phyloP scores from a whole-genome alignment of 805 yeast genomes.

The Kazachstania viticola region DNA sequence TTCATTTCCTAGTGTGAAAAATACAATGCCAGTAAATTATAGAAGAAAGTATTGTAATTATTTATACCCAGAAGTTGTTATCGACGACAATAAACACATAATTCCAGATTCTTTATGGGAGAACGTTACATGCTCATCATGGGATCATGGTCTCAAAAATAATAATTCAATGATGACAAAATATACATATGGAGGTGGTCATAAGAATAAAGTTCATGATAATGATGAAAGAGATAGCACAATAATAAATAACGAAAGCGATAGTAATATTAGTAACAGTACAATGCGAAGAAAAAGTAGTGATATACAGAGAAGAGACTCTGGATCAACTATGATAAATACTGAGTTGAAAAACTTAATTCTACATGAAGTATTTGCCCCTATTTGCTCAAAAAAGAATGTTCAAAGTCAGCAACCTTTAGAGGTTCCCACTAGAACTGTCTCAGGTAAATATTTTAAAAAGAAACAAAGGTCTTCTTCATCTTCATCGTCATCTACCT shows the following conservation, averaged over 20 bases:
- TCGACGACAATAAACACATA: constrained; percentile 86
- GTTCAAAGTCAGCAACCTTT: constrained; percentile 1
- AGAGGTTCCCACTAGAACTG: constrained; percentile 7
- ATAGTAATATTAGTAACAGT: not conserved
- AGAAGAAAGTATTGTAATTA: constrained; percentile 2
- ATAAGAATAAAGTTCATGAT: not conserved
- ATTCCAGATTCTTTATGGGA: constrained; percentile 72
- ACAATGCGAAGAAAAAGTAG: not conserved
- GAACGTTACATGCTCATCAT: constrained; percentile 39
- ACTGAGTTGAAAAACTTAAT: constrained; percentile 62
- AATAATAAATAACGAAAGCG: not conserved
- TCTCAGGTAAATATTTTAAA: constrained; percentile 5
- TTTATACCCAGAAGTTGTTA: constrained; percentile 62
- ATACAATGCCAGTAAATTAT: constrained; percentile 4
- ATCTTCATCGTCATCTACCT: constrained; percentile 4
- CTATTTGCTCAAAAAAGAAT: constrained; percentile 9
- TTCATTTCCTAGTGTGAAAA: constrained; percentile 10
- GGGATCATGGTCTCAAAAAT: constrained; percentile 26
- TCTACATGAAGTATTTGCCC: constrained; percentile 54
- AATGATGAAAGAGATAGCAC: not conserved
- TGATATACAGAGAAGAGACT: constrained; percentile 8
- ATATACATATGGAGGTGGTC: too few relatives aligned
- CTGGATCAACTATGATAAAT: constrained; percentile 53
- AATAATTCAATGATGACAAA: constrained; percentile 12
- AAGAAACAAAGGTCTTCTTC: constrained; percentile 10